A percentile compares a stretch with the other conserved stretches of the same genome.
Evolutionary conservation across 805 yeast genomes (phyloP).

Genomic region (Lachancea waltii): DNA sequence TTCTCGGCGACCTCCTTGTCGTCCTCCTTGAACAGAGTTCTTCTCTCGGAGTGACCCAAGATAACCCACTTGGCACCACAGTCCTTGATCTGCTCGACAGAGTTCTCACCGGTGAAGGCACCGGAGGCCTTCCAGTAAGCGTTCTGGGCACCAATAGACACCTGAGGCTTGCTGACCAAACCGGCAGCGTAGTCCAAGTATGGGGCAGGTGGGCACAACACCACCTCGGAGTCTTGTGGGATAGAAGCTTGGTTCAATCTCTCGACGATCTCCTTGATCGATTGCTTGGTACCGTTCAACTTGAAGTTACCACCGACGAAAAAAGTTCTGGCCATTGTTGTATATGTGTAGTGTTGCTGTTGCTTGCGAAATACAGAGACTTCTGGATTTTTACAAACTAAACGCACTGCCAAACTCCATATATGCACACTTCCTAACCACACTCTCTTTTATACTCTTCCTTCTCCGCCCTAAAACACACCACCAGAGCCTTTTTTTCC

Average conservation of each 20-base stretch:
- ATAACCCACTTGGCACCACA: slow-evolving; percentile 91
- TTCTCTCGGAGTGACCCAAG: slow-evolving; percentile 98
- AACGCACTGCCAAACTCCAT: background rate
- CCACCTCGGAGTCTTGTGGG: slow-evolving; percentile 81
- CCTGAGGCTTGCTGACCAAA: slow-evolving; percentile 61
- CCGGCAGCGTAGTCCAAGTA: slow-evolving; percentile 74
- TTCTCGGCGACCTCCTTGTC: slow-evolving; percentile 90
- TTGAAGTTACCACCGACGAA: slow-evolving; percentile 99
- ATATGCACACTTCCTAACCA: no score
- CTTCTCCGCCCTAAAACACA: slow-evolving; percentile 4
- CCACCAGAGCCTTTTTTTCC: slow-evolving; percentile 6
- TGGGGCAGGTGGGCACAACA: slow-evolving; percentile 92
- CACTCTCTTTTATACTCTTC: slow-evolving; percentile 1
- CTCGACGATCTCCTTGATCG: slow-evolving; percentile 77
- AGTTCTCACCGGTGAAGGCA: slow-evolving; percentile 97
- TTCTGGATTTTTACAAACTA: background rate
- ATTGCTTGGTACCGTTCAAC: slow-evolving; percentile 90
- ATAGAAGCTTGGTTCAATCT: slow-evolving; percentile 73
- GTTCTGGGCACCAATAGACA: slow-evolving; percentile 87
- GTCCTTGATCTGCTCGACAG: slow-evolving; percentile 84
- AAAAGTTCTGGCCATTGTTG: slow-evolving; percentile 70
- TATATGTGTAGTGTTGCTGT: slow-evolving; percentile 1
- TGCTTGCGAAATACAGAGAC: slow-evolving; percentile 1
- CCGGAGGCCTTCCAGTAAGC: slow-evolving; percentile 82
- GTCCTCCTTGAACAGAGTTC: slow-evolving; percentile 83